phyloP scores from a whole-genome alignment of 495 filamentous ascomycete species.

The Penicillium paradoxum region DNA sequence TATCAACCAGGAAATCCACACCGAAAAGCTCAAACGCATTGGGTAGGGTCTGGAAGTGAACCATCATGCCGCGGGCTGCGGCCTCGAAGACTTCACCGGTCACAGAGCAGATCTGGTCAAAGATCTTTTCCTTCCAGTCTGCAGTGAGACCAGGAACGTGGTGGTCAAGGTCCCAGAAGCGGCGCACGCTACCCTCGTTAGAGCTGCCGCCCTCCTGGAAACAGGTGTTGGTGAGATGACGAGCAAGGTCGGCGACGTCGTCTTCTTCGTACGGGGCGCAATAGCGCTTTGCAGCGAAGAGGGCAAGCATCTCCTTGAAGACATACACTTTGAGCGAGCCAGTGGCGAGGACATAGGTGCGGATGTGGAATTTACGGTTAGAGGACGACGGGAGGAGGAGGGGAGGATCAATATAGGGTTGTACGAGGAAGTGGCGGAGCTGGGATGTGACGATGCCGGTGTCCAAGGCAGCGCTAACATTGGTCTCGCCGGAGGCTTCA shows the following conservation, averaged over 20 bases:
- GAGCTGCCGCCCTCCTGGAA: conserved; percentile 60
- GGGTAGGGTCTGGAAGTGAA: conserved; percentile 86
- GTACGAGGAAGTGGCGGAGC: conserved; percentile 90
- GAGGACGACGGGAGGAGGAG: conserved; percentile 63
- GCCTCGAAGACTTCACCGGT: conserved; percentile 79
- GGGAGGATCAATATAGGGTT: conserved; percentile 91
- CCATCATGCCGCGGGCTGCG: conserved; percentile 70
- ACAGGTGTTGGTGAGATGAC: conserved; percentile 91
- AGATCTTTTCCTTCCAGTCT: conserved; percentile 57
- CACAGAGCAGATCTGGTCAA: conserved; percentile 64
- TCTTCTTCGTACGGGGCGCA: conserved; percentile 42
- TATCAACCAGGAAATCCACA: conserved; percentile 83
- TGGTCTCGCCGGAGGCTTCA: conserved; percentile 33
- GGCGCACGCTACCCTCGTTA: conserved; percentile 56
- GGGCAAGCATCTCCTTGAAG: conserved; percentile 83
- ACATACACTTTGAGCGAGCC: conserved; percentile 79
- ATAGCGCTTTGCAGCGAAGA: conserved; percentile 77
- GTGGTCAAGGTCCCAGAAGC: conserved; percentile 64
- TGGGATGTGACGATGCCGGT: conserved; percentile 74
- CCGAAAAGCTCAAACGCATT: conserved; percentile 92
- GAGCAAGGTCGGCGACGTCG: conserved; percentile 49
- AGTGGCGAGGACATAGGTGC: conserved; percentile 79
- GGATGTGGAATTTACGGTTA: conserved; percentile 89
- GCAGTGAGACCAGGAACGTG: conserved; percentile 29
- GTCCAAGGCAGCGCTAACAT: conserved; percentile 24